Evolutionary conservation across 352 stramenopile genomes (phyloP), one percentile per base, ranked within the genome.

Genomic region (Pythium volutum): DNA sequence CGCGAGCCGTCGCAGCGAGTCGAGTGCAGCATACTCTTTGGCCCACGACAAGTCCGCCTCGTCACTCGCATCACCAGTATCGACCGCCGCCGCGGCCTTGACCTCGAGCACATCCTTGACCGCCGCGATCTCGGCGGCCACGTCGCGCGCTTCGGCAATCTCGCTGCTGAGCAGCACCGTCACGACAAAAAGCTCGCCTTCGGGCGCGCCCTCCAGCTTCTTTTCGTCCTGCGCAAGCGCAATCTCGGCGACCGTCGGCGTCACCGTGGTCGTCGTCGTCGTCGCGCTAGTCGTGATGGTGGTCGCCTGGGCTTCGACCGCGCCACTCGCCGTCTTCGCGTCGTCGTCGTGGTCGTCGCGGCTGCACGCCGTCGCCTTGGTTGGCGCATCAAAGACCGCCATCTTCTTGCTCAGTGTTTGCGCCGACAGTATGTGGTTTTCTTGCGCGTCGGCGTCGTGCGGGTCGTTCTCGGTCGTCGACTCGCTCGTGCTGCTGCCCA

Each of bases 181-280:
- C 47, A 89, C 81, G 4, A 81, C 42, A 43, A 83, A 91, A 1
- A 91, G 56, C 43, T 88, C 77, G 18, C 71, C 76, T 27, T 91
- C 66, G 0, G 79, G 81, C 9, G 77, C 77, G 11, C 77, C 81
- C 1, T 84, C 75, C 27, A 84, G 41, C 43, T 34, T 33, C 49
- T 77, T 73, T 57, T 81, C 66, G 20, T 77, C 71, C 12, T 51
- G 54, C 12, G 56, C 64, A 14, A 77, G 52, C 34, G 57, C 65
- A 18, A 70, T 27, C 29, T 65, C 57, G 22, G 60, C 62, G 9
- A 76, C 49, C 7, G 58, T 43, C 33, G 25, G 23, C 16, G 26
- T 3, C 60, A 55, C 14, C 27, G 25, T 7, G 45, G 41, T n/a
- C 22, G 54, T 39, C 41, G 20, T 22, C 25, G 34, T 50, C 42